A percentile compares a stretch with the other conserved stretches of the same genome.
phyloP scores from a whole-genome alignment of 2,329 filamentous ascomycete species.

The Bertia moriformis region DNA sequence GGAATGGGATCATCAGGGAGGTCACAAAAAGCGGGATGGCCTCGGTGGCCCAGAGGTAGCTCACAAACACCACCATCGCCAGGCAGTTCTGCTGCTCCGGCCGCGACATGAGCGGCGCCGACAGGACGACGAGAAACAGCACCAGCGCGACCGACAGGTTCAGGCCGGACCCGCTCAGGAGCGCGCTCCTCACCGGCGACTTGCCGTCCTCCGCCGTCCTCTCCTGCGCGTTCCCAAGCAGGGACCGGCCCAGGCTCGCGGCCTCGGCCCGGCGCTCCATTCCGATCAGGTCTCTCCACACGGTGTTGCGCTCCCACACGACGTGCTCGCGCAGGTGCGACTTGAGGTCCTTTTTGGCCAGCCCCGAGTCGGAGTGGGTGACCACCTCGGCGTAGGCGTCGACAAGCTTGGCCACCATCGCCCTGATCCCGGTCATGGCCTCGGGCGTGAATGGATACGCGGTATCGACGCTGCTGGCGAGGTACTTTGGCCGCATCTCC shows the following conservation, averaged over 20 bases:
- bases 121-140: constrained; percentile 62
- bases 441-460: constrained; percentile 69
- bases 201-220: constrained; percentile 48
- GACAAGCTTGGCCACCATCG: constrained; percentile 63
- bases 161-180: constrained; percentile 75
- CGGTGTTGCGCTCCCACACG: constrained; percentile 96
- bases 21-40: constrained; percentile 95
- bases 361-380: constrained; percentile 62
- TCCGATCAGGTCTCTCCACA: constrained; percentile 99
- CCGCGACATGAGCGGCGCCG: constrained; percentile 67
- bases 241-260: constrained; percentile 71
- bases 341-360: constrained; percentile 72
- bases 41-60: constrained; percentile 90
- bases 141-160: constrained; percentile 56
- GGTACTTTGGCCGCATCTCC: constrained; percentile 63
- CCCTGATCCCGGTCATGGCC: constrained; percentile 58
- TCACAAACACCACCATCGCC: constrained; percentile 85
- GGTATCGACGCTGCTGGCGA: constrained; percentile 57
- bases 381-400: constrained; percentile 67
- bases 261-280: constrained; percentile 92
- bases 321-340: constrained; percentile 90
- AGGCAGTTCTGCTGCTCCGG: constrained; percentile 91
- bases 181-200: constrained; percentile 20
- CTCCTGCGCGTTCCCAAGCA: constrained; percentile 67
- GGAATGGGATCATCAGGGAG: constrained; percentile 80